phyloP scores from a whole-genome alignment of 2,329 filamentous ascomycete species.

The Cryphonectria naterciae region DNA sequence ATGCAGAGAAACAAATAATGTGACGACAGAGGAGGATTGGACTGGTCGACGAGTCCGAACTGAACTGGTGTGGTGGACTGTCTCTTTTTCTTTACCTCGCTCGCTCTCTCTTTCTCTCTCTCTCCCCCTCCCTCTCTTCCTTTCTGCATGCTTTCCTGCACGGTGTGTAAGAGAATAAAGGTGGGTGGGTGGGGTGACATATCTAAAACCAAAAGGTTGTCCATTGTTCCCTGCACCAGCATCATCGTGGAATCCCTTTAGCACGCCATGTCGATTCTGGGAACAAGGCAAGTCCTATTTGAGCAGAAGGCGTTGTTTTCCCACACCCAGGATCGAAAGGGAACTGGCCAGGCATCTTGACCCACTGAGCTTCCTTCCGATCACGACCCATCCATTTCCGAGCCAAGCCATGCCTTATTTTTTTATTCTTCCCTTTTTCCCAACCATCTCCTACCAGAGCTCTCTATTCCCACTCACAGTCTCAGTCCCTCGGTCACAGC shows the following conservation, averaged over 20 bases:
- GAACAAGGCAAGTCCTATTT: neutral
- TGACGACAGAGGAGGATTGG: slow-evolving; percentile 16
- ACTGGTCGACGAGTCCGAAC: slow-evolving; percentile 14
- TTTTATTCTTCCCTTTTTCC: neutral
- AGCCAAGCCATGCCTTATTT: neutral
- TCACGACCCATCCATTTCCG: slow-evolving; percentile 20
- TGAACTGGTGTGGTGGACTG: neutral
- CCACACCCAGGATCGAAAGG: neutral
- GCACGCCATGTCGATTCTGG: neutral
- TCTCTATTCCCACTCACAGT: slow-evolving; percentile 8
- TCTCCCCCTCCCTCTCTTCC: neutral
- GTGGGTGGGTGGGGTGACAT: neutral
- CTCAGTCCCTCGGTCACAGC: neutral
- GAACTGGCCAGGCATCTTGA: slow-evolving; percentile 14
- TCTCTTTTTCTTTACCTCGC: too few species aligned
- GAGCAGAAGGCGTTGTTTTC: neutral
- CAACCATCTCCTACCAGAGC: too few species aligned
- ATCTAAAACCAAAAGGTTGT: neutral
- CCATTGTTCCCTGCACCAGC: neutral
- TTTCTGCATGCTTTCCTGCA: neutral
- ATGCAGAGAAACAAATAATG: neutral
- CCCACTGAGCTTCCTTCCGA: slow-evolving; percentile 14
- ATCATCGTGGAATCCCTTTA: neutral
- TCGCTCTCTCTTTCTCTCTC: neutral
- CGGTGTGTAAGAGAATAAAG: neutral